Evolutionary conservation across 306 rosid species (phyloP).

Genomic region (Canavalia ensiformis): DNA sequence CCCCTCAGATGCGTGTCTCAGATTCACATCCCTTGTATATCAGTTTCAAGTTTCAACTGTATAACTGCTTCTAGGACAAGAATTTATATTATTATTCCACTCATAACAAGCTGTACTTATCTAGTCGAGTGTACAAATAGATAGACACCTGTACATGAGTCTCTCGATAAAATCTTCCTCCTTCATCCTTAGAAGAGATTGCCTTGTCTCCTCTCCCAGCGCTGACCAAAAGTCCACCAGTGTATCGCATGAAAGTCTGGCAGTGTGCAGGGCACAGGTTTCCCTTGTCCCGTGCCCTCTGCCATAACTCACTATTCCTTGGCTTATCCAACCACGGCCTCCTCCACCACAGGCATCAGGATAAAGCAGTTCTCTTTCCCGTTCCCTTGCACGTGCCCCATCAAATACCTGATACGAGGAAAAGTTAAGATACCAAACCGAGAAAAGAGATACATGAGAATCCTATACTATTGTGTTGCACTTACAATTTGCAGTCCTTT

Average conservation of each 20-base stretch:
- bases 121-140: conserved; percentile 52
- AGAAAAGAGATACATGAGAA: conserved; percentile 3
- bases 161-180: conserved; percentile 99
- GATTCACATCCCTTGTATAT: conserved; percentile 38
- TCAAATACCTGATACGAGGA: conserved; percentile 83
- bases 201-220: conserved; percentile 95
- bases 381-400: conserved; percentile 96
- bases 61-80: conserved; percentile 40
- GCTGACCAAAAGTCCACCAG: conserved; percentile 99
- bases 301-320: conserved; percentile 86
- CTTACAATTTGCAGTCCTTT: conserved; percentile 91
- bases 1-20: conserved; percentile 45
- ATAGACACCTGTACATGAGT: conserved; percentile 95
- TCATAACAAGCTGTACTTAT: conserved; percentile 42
- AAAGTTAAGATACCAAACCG: conserved; percentile 46
- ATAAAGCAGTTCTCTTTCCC: conserved; percentile 96
- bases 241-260: conserved; percentile 98
- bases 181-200: conserved; percentile 96
- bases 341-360: conserved; percentile 99
- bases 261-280: conserved; percentile 96
- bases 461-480: conserved; percentile 35
- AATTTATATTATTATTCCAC: conserved; percentile 32
- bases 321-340: conserved; percentile 99
- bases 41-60: conserved; percentile 46
- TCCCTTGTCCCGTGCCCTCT: conserved; percentile 98